These are phyloP conservation scores for Capsella bursapastoris DNA, from an alignment of 345 rosid genomes.

Conservation along the genomic window DNA sequence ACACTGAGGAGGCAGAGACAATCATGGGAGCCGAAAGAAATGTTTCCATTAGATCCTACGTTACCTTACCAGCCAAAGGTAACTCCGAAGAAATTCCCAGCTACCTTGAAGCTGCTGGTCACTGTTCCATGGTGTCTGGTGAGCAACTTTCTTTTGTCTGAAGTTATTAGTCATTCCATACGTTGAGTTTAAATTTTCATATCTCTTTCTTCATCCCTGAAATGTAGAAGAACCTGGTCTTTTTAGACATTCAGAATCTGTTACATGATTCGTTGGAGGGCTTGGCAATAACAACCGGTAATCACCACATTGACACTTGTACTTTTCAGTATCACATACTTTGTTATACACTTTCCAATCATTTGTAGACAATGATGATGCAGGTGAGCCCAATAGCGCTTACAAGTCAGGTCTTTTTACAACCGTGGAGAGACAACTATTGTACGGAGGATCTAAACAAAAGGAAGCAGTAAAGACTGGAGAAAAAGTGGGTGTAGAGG, in stretches of 20 bases:
- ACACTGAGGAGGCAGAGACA: not conserved
- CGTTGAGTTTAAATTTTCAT: not conserved
- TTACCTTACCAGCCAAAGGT: conserved; percentile 6
- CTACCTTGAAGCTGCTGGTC: conserved; percentile 11
- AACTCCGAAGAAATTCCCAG: conserved; percentile 3
- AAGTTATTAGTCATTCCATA: not conserved
- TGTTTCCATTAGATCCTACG: not conserved
- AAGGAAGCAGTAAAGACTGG: not conserved
- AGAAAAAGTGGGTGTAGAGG: conserved; percentile 13
- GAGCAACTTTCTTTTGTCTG: not conserved
- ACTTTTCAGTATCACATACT: not conserved
- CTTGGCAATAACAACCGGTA: conserved; percentile 27
- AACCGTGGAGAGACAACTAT: not conserved
- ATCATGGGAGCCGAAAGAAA: conserved; percentile 1
- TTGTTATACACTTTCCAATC: not conserved
- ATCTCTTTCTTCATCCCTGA: not conserved
- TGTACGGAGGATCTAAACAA: not conserved
- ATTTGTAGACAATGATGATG: no score
- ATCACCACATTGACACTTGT: not conserved
- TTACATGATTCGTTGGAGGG: not conserved
- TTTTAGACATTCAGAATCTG: not conserved
- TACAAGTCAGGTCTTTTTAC: not conserved
- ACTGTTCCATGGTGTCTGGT: conserved; percentile 38
- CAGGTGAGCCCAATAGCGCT: not conserved
- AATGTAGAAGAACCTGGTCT: conserved; percentile 8